Evolutionary conservation across 345 rosid species (phyloP).

Genomic region (Trapa incisa): DNA sequence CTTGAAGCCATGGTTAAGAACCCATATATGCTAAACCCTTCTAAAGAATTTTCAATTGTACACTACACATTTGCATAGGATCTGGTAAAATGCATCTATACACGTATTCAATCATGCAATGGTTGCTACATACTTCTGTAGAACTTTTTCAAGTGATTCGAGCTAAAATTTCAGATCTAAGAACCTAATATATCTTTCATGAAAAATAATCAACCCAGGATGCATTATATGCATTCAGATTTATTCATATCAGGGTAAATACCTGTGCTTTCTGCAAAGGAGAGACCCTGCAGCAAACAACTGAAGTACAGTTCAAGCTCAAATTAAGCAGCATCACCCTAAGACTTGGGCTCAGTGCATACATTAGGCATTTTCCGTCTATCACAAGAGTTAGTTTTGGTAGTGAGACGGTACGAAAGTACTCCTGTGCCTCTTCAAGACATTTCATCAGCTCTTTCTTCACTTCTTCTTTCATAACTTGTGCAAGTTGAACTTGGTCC

Average conservation of each 20-base stretch:
- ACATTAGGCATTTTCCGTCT: conserved; percentile 98
- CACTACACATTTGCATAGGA: background rate
- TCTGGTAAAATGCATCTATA: background rate
- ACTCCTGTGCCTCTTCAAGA: conserved; percentile 73
- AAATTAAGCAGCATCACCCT: conserved; percentile 75
- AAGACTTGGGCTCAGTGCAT: conserved; percentile 80
- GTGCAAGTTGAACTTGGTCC: conserved; percentile 85
- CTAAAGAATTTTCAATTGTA: background rate
- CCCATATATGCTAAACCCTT: background rate
- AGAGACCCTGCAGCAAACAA: conserved; percentile 98
- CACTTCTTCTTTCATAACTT: conserved; percentile 76
- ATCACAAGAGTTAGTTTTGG: conserved; percentile 83
- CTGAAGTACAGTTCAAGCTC: conserved; percentile 93
- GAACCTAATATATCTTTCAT: background rate
- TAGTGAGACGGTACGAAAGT: conserved; percentile 38
- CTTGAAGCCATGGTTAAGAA: background rate
- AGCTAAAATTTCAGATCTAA: background rate
- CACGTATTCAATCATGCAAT: background rate
- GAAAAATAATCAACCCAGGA: background rate
- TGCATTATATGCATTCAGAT: background rate
- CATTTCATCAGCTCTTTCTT: conserved; percentile 58
- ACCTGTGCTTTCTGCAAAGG: conserved; percentile 99
- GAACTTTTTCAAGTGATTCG: background rate
- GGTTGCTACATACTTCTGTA: background rate
- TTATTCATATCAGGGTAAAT: conserved; percentile 2